These are phyloP conservation scores for Pseudoperonospora humuli DNA, from an alignment of 352 stramenopile species.

Conservation along the genomic window DNA sequence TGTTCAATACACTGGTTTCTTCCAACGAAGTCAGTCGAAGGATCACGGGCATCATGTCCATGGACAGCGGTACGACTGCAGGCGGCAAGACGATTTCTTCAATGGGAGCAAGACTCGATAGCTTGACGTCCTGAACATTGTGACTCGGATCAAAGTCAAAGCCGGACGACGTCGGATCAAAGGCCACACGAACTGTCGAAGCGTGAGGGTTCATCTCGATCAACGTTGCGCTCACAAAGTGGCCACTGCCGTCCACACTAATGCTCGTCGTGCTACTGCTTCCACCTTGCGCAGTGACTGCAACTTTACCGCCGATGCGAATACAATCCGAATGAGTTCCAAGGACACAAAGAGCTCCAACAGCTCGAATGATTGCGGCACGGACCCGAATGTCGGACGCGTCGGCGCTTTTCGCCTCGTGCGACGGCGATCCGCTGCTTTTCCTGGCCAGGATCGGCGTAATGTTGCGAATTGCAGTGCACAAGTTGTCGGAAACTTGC, in stretches of 20 bases:
- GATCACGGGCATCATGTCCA: slow-evolving; percentile 81
- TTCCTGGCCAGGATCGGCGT: slow-evolving; percentile 45
- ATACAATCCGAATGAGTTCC: slow-evolving; percentile 80
- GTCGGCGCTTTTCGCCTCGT: slow-evolving; percentile 3
- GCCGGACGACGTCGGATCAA: slow-evolving; percentile 47
- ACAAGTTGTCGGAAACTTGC: slow-evolving; percentile 58
- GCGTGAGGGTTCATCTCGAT: slow-evolving; percentile 61
- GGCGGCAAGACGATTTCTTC: slow-evolving; percentile 72
- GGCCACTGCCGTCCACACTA: slow-evolving; percentile 26
- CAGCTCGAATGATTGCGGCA: slow-evolving; percentile 68
- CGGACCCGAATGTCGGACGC: slow-evolving; percentile 59
- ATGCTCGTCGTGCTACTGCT: slow-evolving; percentile 17
- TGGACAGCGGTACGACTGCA: slow-evolving; percentile 35
- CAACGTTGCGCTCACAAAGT: slow-evolving; percentile 56
- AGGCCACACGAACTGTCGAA: slow-evolving; percentile 71
- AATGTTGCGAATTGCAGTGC: slow-evolving; percentile 65
- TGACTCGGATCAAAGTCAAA: slow-evolving; percentile 65
- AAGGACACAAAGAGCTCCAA: slow-evolving; percentile 75
- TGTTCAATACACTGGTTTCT: slow-evolving; percentile 48
- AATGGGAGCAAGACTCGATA: slow-evolving; percentile 55
- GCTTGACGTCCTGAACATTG: slow-evolving; percentile 76
- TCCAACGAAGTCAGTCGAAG: slow-evolving; percentile 72
- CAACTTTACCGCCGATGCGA: slow-evolving; percentile 69
- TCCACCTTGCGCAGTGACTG: slow-evolving; percentile 42
- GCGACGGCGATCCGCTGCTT: slow-evolving; percentile 13